Evolutionary conservation across 176 grass and related monocot species (phyloP), one percentile per base, ranked within the genome.

Genomic region (Poa annua): DNA sequence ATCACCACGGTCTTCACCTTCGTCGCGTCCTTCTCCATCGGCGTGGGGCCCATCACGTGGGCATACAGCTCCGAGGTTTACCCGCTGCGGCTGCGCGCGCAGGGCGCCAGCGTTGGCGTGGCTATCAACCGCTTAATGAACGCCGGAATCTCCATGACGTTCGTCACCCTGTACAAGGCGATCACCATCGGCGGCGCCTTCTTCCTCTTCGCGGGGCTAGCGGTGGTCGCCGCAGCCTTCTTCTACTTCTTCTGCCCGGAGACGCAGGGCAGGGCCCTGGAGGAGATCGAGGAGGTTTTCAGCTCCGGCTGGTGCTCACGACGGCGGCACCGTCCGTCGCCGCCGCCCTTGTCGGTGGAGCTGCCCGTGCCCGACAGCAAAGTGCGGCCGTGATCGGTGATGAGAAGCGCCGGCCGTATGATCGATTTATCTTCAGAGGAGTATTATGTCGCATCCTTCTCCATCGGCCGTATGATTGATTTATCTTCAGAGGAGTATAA

Each of bases 1-100:
- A 92, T 92, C 67, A 62, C 77, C 48, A 71, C 87, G n/a, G 76
- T 89, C 36, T 65, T 92, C 49, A 54, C 80, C 19, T 88, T 86
- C 8, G 87, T 92, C 13, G 90, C 82, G 4, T 84, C 85, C 61
- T 92, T 92, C 90, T 92, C 90, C 4, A 81, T 92, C 19, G 90
- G 87, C 7, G 87, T 92, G 7, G 90, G 90, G 24, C 90, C 90
- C 53, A 89, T 92, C 81, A 88, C 90, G 12, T 92, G 90, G 90
- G 90, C 89, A 39, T 92, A 92, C 60, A 80, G 86, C 22, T 86
- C 90, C 4, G 90, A 92, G 83, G 88, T 92, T 51, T 89, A 89
- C 57, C 90, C 90, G 62, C 83, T 92, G 61, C 42, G 90, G 87
- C 12, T 80, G 74, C 48, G 44, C 74, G 41, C 80, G 42, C 69